phyloP scores from a whole-genome alignment of 768 basidiomycete species.

The Podaxis mareebaensis region DNA sequence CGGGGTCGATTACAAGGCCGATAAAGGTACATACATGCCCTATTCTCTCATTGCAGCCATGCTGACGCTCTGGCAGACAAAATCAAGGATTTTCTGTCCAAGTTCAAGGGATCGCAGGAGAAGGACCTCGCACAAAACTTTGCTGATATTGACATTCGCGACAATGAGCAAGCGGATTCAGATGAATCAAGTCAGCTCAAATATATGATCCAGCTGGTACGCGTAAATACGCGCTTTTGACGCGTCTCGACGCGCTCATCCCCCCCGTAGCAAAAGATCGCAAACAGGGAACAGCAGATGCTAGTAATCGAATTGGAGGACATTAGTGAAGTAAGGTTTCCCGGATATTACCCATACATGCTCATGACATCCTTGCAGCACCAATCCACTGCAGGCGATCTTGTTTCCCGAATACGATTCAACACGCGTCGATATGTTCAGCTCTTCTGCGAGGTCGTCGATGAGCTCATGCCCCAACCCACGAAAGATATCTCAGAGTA shows the following conservation, averaged over 20 bases:
- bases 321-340: constrained; percentile 57
- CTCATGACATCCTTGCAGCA: constrained; percentile 44
- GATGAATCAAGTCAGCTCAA: constrained; percentile 51
- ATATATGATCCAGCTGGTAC: constrained; percentile 84
- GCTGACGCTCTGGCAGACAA: constrained; percentile 43
- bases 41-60: not conserved
- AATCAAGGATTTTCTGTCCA: constrained; percentile 71
- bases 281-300: constrained; percentile 92
- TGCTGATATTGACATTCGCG: constrained; percentile 69
- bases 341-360: not conserved
- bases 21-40: constrained; percentile 54
- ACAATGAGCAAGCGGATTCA: constrained; percentile 37
- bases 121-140: constrained; percentile 70
- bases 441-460: constrained; percentile 88
- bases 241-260: constrained; percentile 29
- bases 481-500: constrained; percentile 89
- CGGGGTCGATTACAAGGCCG: constrained; percentile 65
- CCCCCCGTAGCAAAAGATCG: constrained; percentile 74
- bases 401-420: constrained; percentile 75
- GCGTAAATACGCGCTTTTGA: constrained; percentile 31
- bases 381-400: constrained; percentile 67
- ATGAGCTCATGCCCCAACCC: constrained; percentile 84
- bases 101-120: constrained; percentile 56
- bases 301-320: constrained; percentile 89
- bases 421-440: constrained; percentile 91